Conservation (phyloP, 2,329 filamentous ascomycete species). For the Ambrosiella cleistominuta region DNA sequence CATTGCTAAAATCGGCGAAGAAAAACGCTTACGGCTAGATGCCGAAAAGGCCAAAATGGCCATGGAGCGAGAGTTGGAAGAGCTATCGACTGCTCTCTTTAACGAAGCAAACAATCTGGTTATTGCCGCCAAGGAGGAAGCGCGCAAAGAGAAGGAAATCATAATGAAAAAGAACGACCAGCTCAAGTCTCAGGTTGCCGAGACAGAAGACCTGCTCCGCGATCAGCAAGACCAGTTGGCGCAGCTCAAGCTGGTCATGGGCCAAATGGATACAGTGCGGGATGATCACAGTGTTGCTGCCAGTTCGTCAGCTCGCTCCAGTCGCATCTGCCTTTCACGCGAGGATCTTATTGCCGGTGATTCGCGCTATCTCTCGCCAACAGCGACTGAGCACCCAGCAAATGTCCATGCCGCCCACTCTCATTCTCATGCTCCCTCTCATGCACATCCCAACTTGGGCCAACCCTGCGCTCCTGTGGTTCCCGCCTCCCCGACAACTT, state of each 20-base stretch:
- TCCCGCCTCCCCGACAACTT: constrained; percentile 48
- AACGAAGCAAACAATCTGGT: constrained; percentile 99
- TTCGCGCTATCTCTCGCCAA: constrained; percentile 8
- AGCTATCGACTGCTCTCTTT: constrained; percentile 79
- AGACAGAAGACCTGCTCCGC: constrained; percentile 68
- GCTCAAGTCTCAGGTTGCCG: constrained; percentile 64
- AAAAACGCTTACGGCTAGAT: constrained; percentile 44
- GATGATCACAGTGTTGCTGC: constrained; percentile 54
- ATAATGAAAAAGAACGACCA: constrained; percentile 76
- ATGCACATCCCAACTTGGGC: constrained; percentile 16
- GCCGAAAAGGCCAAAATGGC: constrained; percentile 66
- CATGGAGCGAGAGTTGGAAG: constrained; percentile 85
- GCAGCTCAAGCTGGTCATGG: constrained; percentile 83
- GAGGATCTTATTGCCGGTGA: constrained; percentile 23
- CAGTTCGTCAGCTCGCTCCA: constrained; percentile 53
- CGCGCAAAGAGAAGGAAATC: constrained; percentile 65
- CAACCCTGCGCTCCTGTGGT: constrained; percentile 17
- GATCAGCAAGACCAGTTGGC: constrained; percentile 87
- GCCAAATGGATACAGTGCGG: constrained; percentile 57
- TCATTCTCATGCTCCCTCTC: not conserved
- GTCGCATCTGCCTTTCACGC: constrained; percentile 45
- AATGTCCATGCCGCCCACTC: constrained; percentile 11
- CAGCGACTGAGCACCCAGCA: constrained; percentile 1
- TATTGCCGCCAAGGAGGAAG: constrained; percentile 64
- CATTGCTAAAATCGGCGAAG: constrained; percentile 41